These are phyloP conservation scores for Lithospermum erythrorhizon DNA, from an alignment of 257 asterid species.

Conservation along the genomic window DNA sequence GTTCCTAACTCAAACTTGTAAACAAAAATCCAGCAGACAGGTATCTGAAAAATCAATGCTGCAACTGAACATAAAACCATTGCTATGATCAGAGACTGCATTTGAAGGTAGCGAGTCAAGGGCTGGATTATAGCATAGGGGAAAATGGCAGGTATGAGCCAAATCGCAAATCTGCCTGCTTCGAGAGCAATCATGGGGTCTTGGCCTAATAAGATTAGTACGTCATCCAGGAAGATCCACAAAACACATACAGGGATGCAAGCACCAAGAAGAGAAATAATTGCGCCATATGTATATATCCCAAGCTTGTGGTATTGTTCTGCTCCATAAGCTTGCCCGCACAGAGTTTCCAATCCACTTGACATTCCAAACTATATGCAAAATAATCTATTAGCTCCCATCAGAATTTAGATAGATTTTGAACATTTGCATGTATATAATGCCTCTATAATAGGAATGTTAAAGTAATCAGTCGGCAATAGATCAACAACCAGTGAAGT, in stretches of 20 bases:
- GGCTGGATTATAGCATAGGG: slow-evolving; percentile 74
- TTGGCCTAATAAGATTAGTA: slow-evolving; percentile 46
- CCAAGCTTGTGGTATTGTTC: slow-evolving; percentile 58
- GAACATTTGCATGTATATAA: too few relatives aligned
- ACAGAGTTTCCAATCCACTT: slow-evolving; percentile 74
- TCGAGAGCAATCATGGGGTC: slow-evolving; percentile 56
- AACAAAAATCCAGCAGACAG: slow-evolving; percentile 54
- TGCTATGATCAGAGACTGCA: slow-evolving; percentile 64
- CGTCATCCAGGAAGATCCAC: slow-evolving; percentile 51
- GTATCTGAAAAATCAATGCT: slow-evolving; percentile 44
- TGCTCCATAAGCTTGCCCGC: slow-evolving; percentile 92
- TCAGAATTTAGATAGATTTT: background rate
- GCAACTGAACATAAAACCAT: slow-evolving; percentile 55
- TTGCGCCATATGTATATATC: slow-evolving; percentile 35
- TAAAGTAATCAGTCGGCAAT: too few relatives aligned
- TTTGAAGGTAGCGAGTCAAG: slow-evolving; percentile 54
- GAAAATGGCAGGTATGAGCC: slow-evolving; percentile 68
- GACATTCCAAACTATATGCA: slow-evolving; percentile 63
- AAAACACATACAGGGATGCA: slow-evolving; percentile 49
- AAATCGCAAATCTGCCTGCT: slow-evolving; percentile 52
- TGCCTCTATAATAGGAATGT: background rate
- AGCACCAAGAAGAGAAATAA: slow-evolving; percentile 38
- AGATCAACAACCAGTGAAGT: too few relatives aligned
- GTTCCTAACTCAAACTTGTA: slow-evolving; percentile 51
- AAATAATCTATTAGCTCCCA: background rate